phyloP scores from a whole-genome alignment of 2,329 filamentous ascomycete genomes.

The Ophiostoma fasciatum region DNA sequence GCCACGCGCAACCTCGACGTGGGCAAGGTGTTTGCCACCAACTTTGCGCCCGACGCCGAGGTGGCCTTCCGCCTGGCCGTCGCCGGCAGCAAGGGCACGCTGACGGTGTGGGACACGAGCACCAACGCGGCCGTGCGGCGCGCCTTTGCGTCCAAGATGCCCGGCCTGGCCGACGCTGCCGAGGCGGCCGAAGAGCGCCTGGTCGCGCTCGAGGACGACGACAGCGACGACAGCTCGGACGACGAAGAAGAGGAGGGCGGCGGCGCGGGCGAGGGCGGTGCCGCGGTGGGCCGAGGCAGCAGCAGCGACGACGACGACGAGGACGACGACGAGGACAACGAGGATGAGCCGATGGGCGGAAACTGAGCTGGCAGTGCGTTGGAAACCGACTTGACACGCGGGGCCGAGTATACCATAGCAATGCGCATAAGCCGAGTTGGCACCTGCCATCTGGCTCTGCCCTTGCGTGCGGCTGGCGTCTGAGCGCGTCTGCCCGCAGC shows the following conservation, averaged over 20 bases:
- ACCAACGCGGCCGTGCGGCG: constrained; percentile 79
- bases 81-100: constrained; percentile 81
- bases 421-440: too few species aligned
- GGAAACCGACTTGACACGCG: too few species aligned
- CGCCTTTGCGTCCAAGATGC: constrained; percentile 63
- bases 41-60: constrained; percentile 78
- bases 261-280: constrained; percentile 13
- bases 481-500: too few species aligned
- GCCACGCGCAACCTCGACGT: constrained; percentile 85
- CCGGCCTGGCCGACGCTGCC: constrained; percentile 35
- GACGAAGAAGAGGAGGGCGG: constrained; percentile 30
- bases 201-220: constrained; percentile 51
- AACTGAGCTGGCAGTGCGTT: too few species aligned
- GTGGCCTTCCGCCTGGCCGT: constrained; percentile 87
- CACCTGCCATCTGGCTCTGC: too few species aligned
- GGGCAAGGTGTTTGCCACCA: constrained; percentile 83
- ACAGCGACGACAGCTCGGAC: constrained; percentile 30
- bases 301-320: too few species aligned
- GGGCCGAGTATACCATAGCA: too few species aligned
- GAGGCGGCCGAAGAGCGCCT: constrained; percentile 60
- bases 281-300: constrained; percentile 20
- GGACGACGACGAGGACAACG: too few species aligned
- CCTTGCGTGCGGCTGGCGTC: too few species aligned
- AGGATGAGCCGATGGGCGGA: constrained; percentile 42
- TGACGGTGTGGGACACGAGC: constrained; percentile 93